Base-by-base conservation (phyloP, 1,284 basidiomycete genomes). In the Cutaneotrichosporon sp. region DNA sequence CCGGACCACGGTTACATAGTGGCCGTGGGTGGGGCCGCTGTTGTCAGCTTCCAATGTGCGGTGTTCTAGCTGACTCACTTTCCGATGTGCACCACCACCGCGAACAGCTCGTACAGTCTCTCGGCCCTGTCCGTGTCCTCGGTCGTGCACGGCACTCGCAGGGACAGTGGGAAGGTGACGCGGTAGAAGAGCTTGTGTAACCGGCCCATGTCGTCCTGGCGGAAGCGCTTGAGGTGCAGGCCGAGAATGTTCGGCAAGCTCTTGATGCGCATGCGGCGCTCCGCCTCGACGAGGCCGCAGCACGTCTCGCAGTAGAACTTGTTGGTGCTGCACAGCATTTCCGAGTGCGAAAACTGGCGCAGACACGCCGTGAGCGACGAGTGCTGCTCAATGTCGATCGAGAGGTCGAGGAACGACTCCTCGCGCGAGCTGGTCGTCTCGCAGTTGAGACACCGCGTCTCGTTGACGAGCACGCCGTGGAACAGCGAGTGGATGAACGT, bases 191-290 rank as follows among this genome's bases (percentile, higher is more conserved):
- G 87, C 79, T 98, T 99, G 83, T 95, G 90, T 79, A 94, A 93
- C 68, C 87, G 88, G 65, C 89, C 87, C 5, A 90, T 81, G 64
- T 91, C 87, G 77, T 97, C 94, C 76, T 97, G 93, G 80, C 95
- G 97, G 87, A 99, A 99, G 34, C 97, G 87, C 81, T 99, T 99
- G 58, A 99, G 83, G 79, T 99, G 95, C 43, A 99, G 83, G 14
- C 95, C 93, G 27, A 99, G 87, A 43, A 99, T 85, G 76, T 97
- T 94, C 7, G 95, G 94, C 5, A 97, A 83, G 69, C 89, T 89
- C 82, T 97, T 97, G 79, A 99, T 94, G 80, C 97, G 97, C 93
- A 98, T 98, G 68, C 93, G 85, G 82, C 97, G 95, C 82, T 99
- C 95, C 0, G 97, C 95, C 79, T 99, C 97, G 78, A 98, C 95